A percentile compares a stretch with the other conserved stretches of the same genome.
Conservation (phyloP, 2,329 filamentous ascomycete species). For the Bisporella sp. region DNA sequence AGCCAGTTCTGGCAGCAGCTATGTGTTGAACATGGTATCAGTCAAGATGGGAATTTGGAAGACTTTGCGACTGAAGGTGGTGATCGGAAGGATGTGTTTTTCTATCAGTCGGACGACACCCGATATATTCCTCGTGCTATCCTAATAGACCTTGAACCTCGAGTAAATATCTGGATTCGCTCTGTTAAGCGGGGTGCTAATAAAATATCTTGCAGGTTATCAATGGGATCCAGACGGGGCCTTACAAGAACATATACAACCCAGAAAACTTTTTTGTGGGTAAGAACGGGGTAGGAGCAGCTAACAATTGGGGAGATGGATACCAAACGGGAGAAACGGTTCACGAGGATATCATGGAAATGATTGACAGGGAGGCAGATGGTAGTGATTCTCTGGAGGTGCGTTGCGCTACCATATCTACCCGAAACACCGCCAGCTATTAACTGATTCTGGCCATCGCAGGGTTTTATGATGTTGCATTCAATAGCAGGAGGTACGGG, state of each 20-base stretch:
- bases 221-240: slow-evolving; percentile 83
- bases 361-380: slow-evolving; percentile 98
- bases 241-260: slow-evolving; percentile 99
- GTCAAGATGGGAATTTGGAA: slow-evolving; percentile 91
- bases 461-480: slow-evolving; percentile 98
- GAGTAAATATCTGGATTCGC: slow-evolving; percentile 43
- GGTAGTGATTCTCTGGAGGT: slow-evolving; percentile 95
- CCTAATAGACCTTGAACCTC: slow-evolving; percentile 87
- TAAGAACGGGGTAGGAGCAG: slow-evolving; percentile 87
- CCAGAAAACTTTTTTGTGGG: slow-evolving; percentile 98
- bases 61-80: slow-evolving; percentile 97
- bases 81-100: slow-evolving; percentile 98
- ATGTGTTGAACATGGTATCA: slow-evolving; percentile 97
- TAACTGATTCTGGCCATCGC: slow-evolving; percentile 16
- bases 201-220: slow-evolving; percentile 53
- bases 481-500: slow-evolving; percentile 97
- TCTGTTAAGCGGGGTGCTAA: slow-evolving; percentile 1
- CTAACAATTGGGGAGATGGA: slow-evolving; percentile 97
- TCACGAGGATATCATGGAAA: slow-evolving; percentile 96
- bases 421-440: not conserved
- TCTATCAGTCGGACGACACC: slow-evolving; percentile 98
- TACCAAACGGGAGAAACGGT: slow-evolving; percentile 89
- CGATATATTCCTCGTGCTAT: slow-evolving; percentile 96
- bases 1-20: slow-evolving; percentile 99
- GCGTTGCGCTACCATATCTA: slow-evolving; percentile 7